Percentiles rank a stretch among this genome's conserved stretches.
These are phyloP conservation scores for Penicillium sp. DNA, from an alignment of 2,329 filamentous ascomycete species.

Conservation along the genomic window DNA sequence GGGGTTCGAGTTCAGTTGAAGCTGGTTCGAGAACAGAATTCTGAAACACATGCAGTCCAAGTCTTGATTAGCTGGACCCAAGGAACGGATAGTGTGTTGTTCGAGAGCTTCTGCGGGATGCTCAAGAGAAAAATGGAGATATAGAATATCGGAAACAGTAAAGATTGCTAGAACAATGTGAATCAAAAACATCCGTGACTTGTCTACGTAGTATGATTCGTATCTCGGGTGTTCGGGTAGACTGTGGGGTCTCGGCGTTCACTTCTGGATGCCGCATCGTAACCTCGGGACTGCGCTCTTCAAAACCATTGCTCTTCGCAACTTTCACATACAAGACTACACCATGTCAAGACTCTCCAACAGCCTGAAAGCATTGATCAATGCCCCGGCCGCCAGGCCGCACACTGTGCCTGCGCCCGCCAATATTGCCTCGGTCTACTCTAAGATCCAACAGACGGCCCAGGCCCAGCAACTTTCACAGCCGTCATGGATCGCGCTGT, in stretches of 20 bases:
- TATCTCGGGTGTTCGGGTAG: not conserved
- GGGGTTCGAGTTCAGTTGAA: slow-evolving; percentile 60
- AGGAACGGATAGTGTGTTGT: slow-evolving; percentile 70
- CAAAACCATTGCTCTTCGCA: not conserved
- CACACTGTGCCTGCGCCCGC: slow-evolving; percentile 65
- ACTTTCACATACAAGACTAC: not conserved
- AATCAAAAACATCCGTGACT: not conserved
- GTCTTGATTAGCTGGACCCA: slow-evolving; percentile 70
- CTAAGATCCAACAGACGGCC: slow-evolving; percentile 64
- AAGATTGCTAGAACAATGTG: not conserved
- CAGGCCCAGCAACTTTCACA: slow-evolving; percentile 60
- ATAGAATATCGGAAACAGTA: not conserved
- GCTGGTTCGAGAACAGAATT: slow-evolving; percentile 23
- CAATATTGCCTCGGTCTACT: slow-evolving; percentile 64
- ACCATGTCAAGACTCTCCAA: slow-evolving; percentile 73
- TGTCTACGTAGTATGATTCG: not conserved
- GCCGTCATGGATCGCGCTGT: slow-evolving; percentile 66
- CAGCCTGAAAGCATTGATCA: slow-evolving; percentile 71
- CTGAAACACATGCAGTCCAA: slow-evolving; percentile 43
- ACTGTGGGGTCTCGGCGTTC: slow-evolving; percentile 1
- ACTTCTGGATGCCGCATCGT: slow-evolving; percentile 5
- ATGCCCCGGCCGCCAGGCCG: slow-evolving; percentile 66
- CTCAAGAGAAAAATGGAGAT: slow-evolving; percentile 57
- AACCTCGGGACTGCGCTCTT: slow-evolving; percentile 2
- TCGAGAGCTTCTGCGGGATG: slow-evolving; percentile 86